Evolutionary conservation across 2,329 filamentous ascomycete species (phyloP), one percentile per base, ranked within the genome.

Genomic region (Cytospora paraplurivora): DNA sequence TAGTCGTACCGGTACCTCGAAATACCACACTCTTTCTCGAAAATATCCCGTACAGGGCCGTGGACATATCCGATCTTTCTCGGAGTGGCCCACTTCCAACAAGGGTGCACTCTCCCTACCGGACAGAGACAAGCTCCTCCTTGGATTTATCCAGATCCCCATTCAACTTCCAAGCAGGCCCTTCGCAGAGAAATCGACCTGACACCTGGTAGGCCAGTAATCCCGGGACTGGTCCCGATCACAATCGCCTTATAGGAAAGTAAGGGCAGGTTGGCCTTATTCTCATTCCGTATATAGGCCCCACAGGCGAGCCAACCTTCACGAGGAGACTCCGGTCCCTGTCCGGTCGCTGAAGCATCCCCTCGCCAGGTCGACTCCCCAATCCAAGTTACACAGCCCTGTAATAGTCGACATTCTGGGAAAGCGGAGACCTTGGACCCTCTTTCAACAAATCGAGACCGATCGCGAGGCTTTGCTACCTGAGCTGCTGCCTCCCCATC

Each of bases 311-410:
- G 35, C 53, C 54, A 56, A 57, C 38, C 59, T 10, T 51, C 56
- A 61, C 44, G 47, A 54, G 53, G 19, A 57, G 34, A 47, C 19
- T 35, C n/a, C 51, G 54, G 34, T 47, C 56, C 56, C 33, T 47
- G 53, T 49, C 64, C 64, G 59, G 61, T 66, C 58, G 59, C 56
- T 33, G 49, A 51, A 51, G 49, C 54, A 55, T 50, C 53, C 58
- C 49, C 34, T 64, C 53, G 54, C 37, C 47, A 49, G 54, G 37
- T 52, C 49, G 49, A 41, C 44, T 33, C 51, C 58, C 38, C 38
- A 61, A 27, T 27, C 15, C 59, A 61, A 44, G 52, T 55, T 38
- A 61, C 59, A 61, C 41, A 53, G 19, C 47, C 38, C 59, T 55
- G 33, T 44, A 49, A 41, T 17, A 17, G 33, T 37, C 35, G 41